phyloP scores from a whole-genome alignment of 176 grass and related monocot genomes.

The Poa annua region DNA sequence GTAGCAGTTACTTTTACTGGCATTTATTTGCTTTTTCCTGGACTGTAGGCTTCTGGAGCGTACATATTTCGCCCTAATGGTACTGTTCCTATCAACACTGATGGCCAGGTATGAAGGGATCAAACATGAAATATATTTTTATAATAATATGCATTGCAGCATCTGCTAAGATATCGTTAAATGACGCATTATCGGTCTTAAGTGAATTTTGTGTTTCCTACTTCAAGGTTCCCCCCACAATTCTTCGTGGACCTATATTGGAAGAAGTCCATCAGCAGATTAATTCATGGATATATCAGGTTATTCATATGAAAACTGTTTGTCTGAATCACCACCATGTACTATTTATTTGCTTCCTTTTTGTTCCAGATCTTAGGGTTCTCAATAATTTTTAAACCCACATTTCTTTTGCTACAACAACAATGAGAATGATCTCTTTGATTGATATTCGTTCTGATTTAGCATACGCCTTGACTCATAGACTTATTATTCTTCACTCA shows the following conservation, averaged over 20 bases:
- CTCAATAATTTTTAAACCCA: not conserved
- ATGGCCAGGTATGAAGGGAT: constrained; percentile 55
- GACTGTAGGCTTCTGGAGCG: constrained; percentile 87
- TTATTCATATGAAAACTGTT: constrained; percentile 36
- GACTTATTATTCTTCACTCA: constrained; percentile 5
- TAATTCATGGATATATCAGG: constrained; percentile 99
- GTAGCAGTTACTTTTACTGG: not conserved
- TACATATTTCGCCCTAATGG: constrained; percentile 91
- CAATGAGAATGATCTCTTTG: constrained; percentile 2
- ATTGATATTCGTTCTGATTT: not conserved
- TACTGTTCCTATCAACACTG: constrained; percentile 65
- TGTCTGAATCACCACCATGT: constrained; percentile 9
- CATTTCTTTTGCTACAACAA: not conserved
- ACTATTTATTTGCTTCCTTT: constrained; percentile 14
- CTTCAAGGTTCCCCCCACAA: constrained; percentile 62
- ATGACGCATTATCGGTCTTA: not conserved
- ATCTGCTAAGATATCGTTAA: constrained; percentile 21
- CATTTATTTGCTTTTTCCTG: constrained; percentile 25
- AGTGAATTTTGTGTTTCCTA: constrained; percentile 22
- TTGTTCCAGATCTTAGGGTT: not conserved
- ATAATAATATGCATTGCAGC: constrained; percentile 28
- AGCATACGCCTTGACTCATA: not conserved
- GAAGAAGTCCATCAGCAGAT: constrained; percentile 93
- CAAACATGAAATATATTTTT: constrained; percentile 21
- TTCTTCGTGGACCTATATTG: constrained; percentile 84